A percentile compares a stretch with the other conserved stretches of the same genome.
Conservation (phyloP, 805 yeast genomes). For the Trichomonascus vanleenenianus region DNA sequence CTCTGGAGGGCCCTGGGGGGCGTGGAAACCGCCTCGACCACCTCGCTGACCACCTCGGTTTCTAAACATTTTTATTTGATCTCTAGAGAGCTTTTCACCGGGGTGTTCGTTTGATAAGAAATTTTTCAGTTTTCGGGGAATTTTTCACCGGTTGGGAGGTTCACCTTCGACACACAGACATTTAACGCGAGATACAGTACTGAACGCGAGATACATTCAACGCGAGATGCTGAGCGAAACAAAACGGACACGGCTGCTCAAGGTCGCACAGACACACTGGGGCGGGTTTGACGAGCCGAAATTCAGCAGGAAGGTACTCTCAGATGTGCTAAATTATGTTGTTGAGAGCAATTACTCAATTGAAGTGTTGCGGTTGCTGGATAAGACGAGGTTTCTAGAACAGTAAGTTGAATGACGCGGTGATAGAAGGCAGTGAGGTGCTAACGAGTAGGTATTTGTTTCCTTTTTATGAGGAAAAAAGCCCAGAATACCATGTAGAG, state of each 20-base stretch:
- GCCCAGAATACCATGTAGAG: slow-evolving; percentile 34
- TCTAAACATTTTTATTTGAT: slow-evolving; percentile 1
- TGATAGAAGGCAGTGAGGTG: too few relatives aligned
- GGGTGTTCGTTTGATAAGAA: neutral
- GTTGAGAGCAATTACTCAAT: neutral
- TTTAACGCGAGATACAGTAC: too few relatives aligned
- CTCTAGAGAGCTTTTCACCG: neutral
- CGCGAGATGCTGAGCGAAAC: neutral
- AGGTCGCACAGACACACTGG: slow-evolving; percentile 4
- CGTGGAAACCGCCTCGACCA: slow-evolving; percentile 62
- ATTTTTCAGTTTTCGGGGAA: neutral
- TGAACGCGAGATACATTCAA: too few relatives aligned
- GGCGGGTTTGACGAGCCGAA: too few relatives aligned
- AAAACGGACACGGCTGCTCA: neutral
- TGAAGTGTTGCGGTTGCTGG: slow-evolving; percentile 5
- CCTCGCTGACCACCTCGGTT: slow-evolving; percentile 53
- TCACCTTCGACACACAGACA: neutral
- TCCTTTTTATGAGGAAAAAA: slow-evolving; percentile 30
- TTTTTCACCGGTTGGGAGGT: neutral
- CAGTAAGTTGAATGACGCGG: slow-evolving; percentile 7
- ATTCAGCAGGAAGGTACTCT: too few relatives aligned
- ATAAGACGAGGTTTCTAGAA: slow-evolving; percentile 14
- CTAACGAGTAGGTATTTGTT: slow-evolving; percentile 29
- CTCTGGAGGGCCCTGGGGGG: slow-evolving; percentile 94
- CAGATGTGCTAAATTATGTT: neutral